These are phyloP conservation scores for Geosmithia flava DNA, from an alignment of 2,329 filamentous ascomycete species.

Conservation along the genomic window DNA sequence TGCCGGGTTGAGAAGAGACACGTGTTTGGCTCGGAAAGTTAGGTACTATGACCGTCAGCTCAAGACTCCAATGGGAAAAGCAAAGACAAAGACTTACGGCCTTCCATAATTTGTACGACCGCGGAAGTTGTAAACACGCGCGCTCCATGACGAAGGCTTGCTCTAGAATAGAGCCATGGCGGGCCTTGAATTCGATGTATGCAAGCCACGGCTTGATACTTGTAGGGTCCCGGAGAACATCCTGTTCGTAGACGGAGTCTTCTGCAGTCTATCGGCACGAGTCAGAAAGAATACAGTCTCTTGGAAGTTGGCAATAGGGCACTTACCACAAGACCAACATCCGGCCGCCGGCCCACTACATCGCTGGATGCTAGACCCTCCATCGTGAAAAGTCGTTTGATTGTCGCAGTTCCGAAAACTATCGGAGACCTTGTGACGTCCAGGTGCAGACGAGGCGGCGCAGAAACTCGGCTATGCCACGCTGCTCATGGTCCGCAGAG, in stretches of 20 bases:
- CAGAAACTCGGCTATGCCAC: background rate
- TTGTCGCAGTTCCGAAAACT: background rate
- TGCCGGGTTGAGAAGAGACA: constrained; percentile 72
- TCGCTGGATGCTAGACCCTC: background rate
- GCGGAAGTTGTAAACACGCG: constrained; percentile 76
- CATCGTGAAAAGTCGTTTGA: background rate
- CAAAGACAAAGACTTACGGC: constrained; percentile 40
- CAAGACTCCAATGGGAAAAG: background rate
- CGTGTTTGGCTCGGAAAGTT: constrained; percentile 68
- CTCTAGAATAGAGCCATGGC: constrained; percentile 74
- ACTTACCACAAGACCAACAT: constrained; percentile 5
- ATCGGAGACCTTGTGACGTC: background rate
- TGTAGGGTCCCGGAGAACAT: constrained; percentile 73
- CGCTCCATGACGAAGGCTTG: constrained; percentile 82
- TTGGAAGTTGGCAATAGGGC: background rate
- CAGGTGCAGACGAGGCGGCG: background rate
- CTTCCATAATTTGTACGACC: constrained; percentile 98
- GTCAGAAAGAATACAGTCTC: background rate
- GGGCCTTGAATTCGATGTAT: constrained; percentile 83
- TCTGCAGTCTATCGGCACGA: constrained; percentile 53
- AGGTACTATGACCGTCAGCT: constrained; percentile 52
- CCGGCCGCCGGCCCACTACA: constrained; percentile 1
- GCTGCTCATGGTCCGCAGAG: constrained; percentile 2
- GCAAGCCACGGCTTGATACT: constrained; percentile 90
- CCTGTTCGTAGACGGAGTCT: constrained; percentile 93